Base-by-base conservation (phyloP, 768 basidiomycete species). In the Leccinellum luteum region DNA sequence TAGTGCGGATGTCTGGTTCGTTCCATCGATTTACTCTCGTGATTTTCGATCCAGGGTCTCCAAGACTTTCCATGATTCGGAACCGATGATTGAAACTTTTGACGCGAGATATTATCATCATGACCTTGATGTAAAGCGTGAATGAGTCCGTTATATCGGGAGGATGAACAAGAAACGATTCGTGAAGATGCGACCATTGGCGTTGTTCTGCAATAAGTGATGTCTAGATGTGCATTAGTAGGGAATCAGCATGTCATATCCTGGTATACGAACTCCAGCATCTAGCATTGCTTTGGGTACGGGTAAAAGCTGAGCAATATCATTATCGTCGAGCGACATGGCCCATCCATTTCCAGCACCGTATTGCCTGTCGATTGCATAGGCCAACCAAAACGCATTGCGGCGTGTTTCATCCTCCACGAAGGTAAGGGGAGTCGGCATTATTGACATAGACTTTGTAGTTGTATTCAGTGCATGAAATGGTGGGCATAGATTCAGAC, bases 381-480 rank as follows among this genome's bases (percentile, higher is more conserved):
- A 90, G 9, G 86, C 84, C 48, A 87, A 64, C 84, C 89, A 92
- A 64, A 90, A 89, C 1, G 82, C 77, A 63, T 90, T 90, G 54
- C 88, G 77, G 51, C 90, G 78, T 41, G 76, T 82, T 69, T 90
- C 90, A 32, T 87, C 86, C 68, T 90, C 89, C 7, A 85, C 74
- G 2, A 83, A 79, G 31, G 79, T 85, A 45, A 77, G 76, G n/a
- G 87, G 82, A 3, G 83, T 76, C 0, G 79, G 75, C 15, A 90
- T 66, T 52, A 90, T 80, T 7, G 86, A 82, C n/a, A 82, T 73
- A 0, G 84, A 78, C 35, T 83, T 75, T 30, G 79, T 75, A 2
- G 79, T 76, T 49, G 83, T 82, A n/a, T 84, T 77, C 52, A 89
- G 84, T 0, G 84, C 81, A 64, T 84, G 80, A 67, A 88, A 87